Conservation (phyloP, 1,284 basidiomycete species). For the Dichomitus squalens region DNA sequence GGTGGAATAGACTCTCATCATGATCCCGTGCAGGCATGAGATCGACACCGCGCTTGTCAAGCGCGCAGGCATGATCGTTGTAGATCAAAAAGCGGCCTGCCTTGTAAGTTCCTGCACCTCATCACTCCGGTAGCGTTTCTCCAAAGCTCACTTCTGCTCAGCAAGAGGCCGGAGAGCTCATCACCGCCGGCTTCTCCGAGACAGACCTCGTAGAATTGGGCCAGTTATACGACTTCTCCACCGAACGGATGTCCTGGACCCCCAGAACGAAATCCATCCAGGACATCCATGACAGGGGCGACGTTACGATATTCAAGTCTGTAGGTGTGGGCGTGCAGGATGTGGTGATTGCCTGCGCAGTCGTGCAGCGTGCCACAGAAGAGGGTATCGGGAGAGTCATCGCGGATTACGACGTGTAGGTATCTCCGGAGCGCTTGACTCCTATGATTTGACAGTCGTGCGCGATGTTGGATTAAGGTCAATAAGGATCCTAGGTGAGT, state of each 20-base stretch:
- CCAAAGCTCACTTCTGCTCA: conserved; percentile 3
- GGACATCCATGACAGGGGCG: conserved; percentile 36
- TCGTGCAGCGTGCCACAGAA: conserved; percentile 43
- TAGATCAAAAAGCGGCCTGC: conserved; percentile 76
- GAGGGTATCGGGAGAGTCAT: conserved; percentile 42
- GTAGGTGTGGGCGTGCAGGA: conserved; percentile 80
- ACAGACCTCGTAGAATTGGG: conserved; percentile 62
- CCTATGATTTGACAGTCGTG: too few relatives aligned
- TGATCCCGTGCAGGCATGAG: conserved; percentile 48
- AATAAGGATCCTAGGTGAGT: too few relatives aligned
- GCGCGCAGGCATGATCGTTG: conserved; percentile 55
- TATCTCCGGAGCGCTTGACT: background rate
- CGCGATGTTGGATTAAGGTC: too few relatives aligned
- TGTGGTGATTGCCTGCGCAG: conserved; percentile 61
- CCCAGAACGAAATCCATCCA: conserved; percentile 29
- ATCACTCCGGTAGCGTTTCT: too few relatives aligned
- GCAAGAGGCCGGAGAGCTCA: conserved; percentile 79
- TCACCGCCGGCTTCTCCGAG: conserved; percentile 46
- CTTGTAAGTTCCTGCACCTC: conserved; percentile 26
- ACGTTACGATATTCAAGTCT: conserved; percentile 77
- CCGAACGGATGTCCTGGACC: conserved; percentile 22
- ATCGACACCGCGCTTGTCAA: conserved; percentile 61
- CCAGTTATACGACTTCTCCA: conserved; percentile 45
- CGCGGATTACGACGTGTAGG: conserved; percentile 38
- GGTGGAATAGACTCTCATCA: background rate